Evolutionary conservation across 2,329 filamentous ascomycete genomes (phyloP), one percentile per base, ranked within the genome.

Genomic region (Verticillium isaacii): DNA sequence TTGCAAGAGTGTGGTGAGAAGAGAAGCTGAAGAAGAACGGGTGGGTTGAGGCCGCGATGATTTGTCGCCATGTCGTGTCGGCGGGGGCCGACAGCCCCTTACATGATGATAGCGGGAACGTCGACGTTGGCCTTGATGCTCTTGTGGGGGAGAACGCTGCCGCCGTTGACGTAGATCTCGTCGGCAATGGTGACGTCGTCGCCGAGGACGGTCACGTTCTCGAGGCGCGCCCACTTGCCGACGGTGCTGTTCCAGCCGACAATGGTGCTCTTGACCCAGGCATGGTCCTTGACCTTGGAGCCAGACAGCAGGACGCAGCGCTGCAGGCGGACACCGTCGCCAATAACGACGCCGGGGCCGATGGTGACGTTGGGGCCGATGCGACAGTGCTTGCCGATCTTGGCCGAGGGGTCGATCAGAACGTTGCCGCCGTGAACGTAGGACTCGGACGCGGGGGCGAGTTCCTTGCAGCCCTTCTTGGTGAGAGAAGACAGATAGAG

Each of bases 71-170:
- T 8, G 5, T 52, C 45, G 19, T 23, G 9, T 52, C 19, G 12
- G 45, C 19, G 25, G 45, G n/a, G 9, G 19, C 19, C 45, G 23
- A 52, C 19, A 25, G 19, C 32, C 29, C 14, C 19, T 81, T 82
- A 89, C 86, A 89, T 89, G 73, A 89, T 89, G 67, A 89, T 88
- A 64, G 86, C 85, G 29, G 86, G 86, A 32, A 85, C 86, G 77
- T 99, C 95, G 71, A 99, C 92, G 77, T 99, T 99, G 72, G 89
- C 87, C 86, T 98, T 98, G 85, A 99, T 98, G 76, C 90, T 95
- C 89, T 99, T 99, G 82, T 99, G 94, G 7, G 94, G 94, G 67
- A 99, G 82, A 65, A 99, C 90, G 70, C 91, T 96, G 72, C 93
- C 93, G 71, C 94, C 94, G 77, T 99, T 99, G 78, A 97, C 95